phyloP scores from a whole-genome alignment of 2,329 filamentous ascomycete genomes.

The Penicillium capsulatum region DNA sequence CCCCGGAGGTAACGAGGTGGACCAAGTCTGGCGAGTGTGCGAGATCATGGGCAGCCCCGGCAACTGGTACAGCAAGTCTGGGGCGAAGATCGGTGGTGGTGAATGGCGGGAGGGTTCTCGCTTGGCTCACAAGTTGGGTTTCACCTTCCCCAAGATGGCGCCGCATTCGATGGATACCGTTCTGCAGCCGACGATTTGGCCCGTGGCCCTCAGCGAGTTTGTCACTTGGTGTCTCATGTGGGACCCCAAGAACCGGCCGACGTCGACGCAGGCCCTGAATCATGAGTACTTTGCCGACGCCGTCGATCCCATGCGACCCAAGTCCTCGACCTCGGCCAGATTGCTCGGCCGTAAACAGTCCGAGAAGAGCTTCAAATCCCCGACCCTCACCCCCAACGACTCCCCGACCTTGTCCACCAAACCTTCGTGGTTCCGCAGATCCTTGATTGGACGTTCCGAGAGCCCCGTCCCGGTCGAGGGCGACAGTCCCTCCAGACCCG shows the following conservation, averaged over 20 bases:
- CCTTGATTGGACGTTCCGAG: constrained; percentile 76
- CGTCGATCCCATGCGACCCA: constrained; percentile 85
- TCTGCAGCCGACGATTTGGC: constrained; percentile 86
- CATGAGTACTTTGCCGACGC: constrained; percentile 95
- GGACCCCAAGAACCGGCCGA: constrained; percentile 90
- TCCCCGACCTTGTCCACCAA: constrained; percentile 65
- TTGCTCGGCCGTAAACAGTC: constrained; percentile 88
- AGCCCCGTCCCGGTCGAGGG: constrained; percentile 55
- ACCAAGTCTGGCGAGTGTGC: constrained; percentile 97
- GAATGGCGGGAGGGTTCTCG: constrained; percentile 96
- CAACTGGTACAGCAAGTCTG: constrained; percentile 94
- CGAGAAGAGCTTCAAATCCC: constrained; percentile 63
- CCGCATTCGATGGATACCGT: constrained; percentile 95
- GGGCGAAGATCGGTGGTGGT: constrained; percentile 80
- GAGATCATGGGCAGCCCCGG: constrained; percentile 99
- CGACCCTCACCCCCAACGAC: constrained; percentile 59
- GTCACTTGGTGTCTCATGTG: constrained; percentile 99
- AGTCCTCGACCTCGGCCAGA: constrained; percentile 71
- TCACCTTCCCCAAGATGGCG: constrained; percentile 98
- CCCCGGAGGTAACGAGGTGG: constrained; percentile 95
- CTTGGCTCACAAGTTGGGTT: constrained; percentile 90
- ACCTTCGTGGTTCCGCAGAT: constrained; percentile 95
- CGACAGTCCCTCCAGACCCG: constrained; percentile 36
- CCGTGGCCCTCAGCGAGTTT: constrained; percentile 78
- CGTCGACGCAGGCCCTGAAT: constrained; percentile 85